Conservation (phyloP, 768 basidiomycete genomes). For the Heimioporus sp. region DNA sequence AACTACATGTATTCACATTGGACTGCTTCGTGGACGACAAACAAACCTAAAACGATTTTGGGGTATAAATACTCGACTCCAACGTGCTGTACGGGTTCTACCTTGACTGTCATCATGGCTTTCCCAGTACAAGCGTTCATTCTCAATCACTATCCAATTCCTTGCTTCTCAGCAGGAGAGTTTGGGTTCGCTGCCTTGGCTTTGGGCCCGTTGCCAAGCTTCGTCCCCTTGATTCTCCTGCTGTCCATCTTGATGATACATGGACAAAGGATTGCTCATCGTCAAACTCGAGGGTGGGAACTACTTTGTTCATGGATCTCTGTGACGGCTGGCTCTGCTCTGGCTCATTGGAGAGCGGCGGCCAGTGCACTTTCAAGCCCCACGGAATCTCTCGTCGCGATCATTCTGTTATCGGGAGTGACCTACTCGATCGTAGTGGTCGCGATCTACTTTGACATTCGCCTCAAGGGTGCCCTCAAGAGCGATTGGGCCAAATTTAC, state of each 20-base stretch:
- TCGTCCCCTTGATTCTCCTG: conserved; percentile 34
- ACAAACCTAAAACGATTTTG: conserved; percentile 18
- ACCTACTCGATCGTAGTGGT: conserved; percentile 45
- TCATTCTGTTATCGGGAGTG: conserved; percentile 40
- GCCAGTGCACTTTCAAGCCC: conserved; percentile 55
- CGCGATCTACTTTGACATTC: conserved; percentile 39
- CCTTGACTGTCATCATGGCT: conserved; percentile 17
- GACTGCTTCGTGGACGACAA: conserved; percentile 7
- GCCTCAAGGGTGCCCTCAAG: conserved; percentile 28
- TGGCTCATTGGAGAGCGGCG: conserved; percentile 45
- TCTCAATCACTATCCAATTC: conserved; percentile 22
- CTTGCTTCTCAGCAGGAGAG: conserved; percentile 24
- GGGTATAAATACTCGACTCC: conserved; percentile 14
- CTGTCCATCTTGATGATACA: conserved; percentile 28
- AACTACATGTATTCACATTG: too few relatives aligned
- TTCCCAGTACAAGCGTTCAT: conserved; percentile 22
- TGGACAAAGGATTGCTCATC: conserved; percentile 28
- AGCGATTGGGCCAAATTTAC: conserved; percentile 44
- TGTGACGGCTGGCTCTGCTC: conserved; percentile 40
- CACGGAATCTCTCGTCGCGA: conserved; percentile 44
- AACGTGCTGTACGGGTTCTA: background rate
- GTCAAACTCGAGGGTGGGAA: conserved; percentile 29
- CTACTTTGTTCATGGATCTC: conserved; percentile 33
- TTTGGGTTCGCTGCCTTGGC: conserved; percentile 24
- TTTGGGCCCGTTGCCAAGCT: conserved; percentile 28